phyloP scores from a whole-genome alignment of 768 basidiomycete genomes.

The Infundibulicybe gibba region DNA sequence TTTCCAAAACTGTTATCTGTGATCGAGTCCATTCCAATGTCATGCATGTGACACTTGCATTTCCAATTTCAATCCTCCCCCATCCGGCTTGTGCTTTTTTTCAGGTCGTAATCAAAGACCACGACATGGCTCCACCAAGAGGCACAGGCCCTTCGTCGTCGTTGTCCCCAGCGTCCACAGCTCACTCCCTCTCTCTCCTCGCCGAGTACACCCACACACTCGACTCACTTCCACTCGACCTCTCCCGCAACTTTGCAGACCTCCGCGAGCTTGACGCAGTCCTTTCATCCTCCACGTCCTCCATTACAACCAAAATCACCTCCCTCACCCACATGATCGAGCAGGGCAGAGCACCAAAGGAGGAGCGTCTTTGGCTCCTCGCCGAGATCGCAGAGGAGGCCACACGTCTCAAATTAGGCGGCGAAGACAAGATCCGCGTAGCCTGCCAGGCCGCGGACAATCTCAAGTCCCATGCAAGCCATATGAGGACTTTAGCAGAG shows the following conservation, averaged over 20 bases:
- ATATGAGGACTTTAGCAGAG: slow-evolving; percentile 60
- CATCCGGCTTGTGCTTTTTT: too few species aligned
- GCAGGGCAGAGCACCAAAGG: slow-evolving; percentile 49
- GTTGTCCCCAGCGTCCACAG: slow-evolving; percentile 31
- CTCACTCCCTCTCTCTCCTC: slow-evolving; percentile 67
- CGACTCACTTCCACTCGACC: slow-evolving; percentile 89
- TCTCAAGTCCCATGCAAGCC: slow-evolving; percentile 60
- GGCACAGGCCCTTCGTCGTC: slow-evolving; percentile 19
- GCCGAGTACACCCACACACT: slow-evolving; percentile 88
- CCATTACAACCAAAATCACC: slow-evolving; percentile 78
- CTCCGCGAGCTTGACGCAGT: slow-evolving; percentile 98
- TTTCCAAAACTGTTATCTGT: too few species aligned
- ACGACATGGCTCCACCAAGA: slow-evolving; percentile 31
- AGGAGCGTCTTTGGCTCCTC: slow-evolving; percentile 82
- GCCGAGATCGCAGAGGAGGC: slow-evolving; percentile 95
- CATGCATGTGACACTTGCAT: too few species aligned
- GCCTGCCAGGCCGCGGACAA: slow-evolving; percentile 89
- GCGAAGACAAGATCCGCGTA: slow-evolving; percentile 97
- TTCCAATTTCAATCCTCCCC: too few species aligned
- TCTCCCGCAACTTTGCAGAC: slow-evolving; percentile 93
- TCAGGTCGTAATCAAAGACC: too few species aligned
- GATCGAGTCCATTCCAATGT: too few species aligned
- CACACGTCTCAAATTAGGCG: slow-evolving; percentile 83
- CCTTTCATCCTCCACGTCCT: slow-evolving; percentile 80
- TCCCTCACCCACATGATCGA: slow-evolving; percentile 76